Conservation (phyloP, 2,329 filamentous ascomycete genomes). For the Aspergillus piperis region DNA sequence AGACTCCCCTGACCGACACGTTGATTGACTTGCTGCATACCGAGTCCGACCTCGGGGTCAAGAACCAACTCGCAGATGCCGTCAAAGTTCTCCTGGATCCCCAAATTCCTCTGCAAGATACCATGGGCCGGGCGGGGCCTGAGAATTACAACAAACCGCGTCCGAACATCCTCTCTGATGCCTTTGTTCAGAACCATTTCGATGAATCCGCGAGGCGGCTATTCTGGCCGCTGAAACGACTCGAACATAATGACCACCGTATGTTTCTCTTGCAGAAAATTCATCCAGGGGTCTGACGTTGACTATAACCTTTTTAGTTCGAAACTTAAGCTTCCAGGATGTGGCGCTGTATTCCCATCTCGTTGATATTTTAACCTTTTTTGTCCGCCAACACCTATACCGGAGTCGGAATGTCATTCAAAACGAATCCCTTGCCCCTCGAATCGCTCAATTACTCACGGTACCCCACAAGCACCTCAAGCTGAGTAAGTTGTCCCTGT, state of each 20-base stretch:
- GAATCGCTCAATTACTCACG: slow-evolving; percentile 78
- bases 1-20: slow-evolving; percentile 83
- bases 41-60: slow-evolving; percentile 90
- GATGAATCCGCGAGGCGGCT: slow-evolving; percentile 80
- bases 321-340: slow-evolving; percentile 76
- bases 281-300: not conserved
- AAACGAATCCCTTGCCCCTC: slow-evolving; percentile 72
- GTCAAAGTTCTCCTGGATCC: slow-evolving; percentile 90
- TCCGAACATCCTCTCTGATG: slow-evolving; percentile 73
- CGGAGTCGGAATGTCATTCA: slow-evolving; percentile 88
- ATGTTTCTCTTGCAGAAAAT: slow-evolving; percentile 29
- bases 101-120: slow-evolving; percentile 59
- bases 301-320: slow-evolving; percentile 48
- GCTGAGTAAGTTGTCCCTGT: slow-evolving; percentile 63
- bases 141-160: slow-evolving; percentile 69
- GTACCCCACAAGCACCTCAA: slow-evolving; percentile 90
- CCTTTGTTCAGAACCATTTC: slow-evolving; percentile 86
- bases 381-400: slow-evolving; percentile 83
- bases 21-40: slow-evolving; percentile 88
- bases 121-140: slow-evolving; percentile 62
- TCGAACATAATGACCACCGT: slow-evolving; percentile 65
- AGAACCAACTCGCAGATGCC: slow-evolving; percentile 91
- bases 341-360: slow-evolving; percentile 89
- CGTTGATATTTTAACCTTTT: slow-evolving; percentile 91
- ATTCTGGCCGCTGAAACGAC: slow-evolving; percentile 80